Base-by-base conservation (phyloP, 768 basidiomycete genomes). In the Gymnopilus junonius region DNA sequence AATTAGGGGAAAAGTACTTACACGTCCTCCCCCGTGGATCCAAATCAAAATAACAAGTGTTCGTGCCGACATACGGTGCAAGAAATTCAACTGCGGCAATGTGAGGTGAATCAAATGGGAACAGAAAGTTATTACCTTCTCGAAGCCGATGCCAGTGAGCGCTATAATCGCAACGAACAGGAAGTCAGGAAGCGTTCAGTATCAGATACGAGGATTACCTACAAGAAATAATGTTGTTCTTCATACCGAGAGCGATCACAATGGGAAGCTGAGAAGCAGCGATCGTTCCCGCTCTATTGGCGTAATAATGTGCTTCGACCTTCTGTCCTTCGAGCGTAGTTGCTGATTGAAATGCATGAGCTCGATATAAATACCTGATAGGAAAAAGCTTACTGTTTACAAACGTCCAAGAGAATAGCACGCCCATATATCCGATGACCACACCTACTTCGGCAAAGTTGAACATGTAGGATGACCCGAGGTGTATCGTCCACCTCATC, bases 181-280 rank as follows among this genome's bases (percentile, higher is more conserved):
- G 15, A 25, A 27, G 25, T 37, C 37, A 20, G n/a, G 15, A 17
- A 34, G 34, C n/a, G 15, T 32, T 5, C 11, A 29, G 23, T n/a
- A 54, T 34, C 2, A n/a, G 35, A 23, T 20, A 55, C 3, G 42
- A 5, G 34, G 25, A 25, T 4, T 14, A 65, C 75, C 56, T 25
- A 78, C 79, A 74, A 4, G 76, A 75, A 34, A 80, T 69, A 15
- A 86, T 69, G 60, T 89, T 89, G 71, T 90, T 89, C 29, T 85
- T 85, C 64, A 83, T 85, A 1, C 85, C 86, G 25, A 90, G 79
- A 2, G 81, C 86, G 15, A 82, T 78, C 68, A 89, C 75, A 20
- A 90, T 75, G 1, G 87, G 83, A 0, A 86, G 71, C 70, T 90
- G 86, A 39, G 76, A 76, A 15, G 76, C 71, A 1, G 80, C 84